phyloP scores from a whole-genome alignment of 2,329 filamentous ascomycete genomes.

The Didymellaceae sp. region DNA sequence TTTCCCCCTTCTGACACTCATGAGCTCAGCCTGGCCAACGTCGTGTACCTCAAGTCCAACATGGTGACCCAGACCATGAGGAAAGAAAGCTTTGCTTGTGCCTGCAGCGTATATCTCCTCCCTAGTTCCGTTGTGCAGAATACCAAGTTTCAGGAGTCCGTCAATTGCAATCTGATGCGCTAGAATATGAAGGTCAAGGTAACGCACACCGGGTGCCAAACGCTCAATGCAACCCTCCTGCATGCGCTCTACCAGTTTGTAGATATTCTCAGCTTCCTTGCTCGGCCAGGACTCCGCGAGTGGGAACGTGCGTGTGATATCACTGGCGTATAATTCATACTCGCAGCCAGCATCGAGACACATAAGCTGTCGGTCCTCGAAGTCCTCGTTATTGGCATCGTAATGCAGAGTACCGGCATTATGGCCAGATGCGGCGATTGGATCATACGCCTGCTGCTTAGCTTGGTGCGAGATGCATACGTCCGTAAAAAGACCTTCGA shows the following conservation, averaged over 20 bases:
- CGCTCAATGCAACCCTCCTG: slow-evolving; percentile 74
- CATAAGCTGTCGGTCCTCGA: slow-evolving; percentile 74
- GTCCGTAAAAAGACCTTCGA: slow-evolving; percentile 78
- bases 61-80: slow-evolving; percentile 89
- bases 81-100: slow-evolving; percentile 89
- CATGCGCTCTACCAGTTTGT: slow-evolving; percentile 81
- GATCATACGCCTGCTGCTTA: slow-evolving; percentile 80
- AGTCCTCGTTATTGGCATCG: slow-evolving; percentile 74
- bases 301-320: slow-evolving; percentile 89
- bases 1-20: slow-evolving; percentile 39
- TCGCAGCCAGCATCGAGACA: slow-evolving; percentile 90
- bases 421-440: slow-evolving; percentile 85
- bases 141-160: slow-evolving; percentile 73
- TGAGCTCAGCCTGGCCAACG: slow-evolving; percentile 45
- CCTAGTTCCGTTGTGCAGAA: slow-evolving; percentile 68
- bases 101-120: slow-evolving; percentile 78
- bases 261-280: slow-evolving; percentile 72
- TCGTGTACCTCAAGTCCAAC: slow-evolving; percentile 94
- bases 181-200: slow-evolving; percentile 73
- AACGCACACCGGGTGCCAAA: slow-evolving; percentile 72
- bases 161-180: slow-evolving; percentile 75
- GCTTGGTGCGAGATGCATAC: slow-evolving; percentile 76
- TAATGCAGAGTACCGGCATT: slow-evolving; percentile 91
- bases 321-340: slow-evolving; percentile 83
- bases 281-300: slow-evolving; percentile 72